Conservation (phyloP, 495 filamentous ascomycete species). For the Trichocladium antarcticum region DNA sequence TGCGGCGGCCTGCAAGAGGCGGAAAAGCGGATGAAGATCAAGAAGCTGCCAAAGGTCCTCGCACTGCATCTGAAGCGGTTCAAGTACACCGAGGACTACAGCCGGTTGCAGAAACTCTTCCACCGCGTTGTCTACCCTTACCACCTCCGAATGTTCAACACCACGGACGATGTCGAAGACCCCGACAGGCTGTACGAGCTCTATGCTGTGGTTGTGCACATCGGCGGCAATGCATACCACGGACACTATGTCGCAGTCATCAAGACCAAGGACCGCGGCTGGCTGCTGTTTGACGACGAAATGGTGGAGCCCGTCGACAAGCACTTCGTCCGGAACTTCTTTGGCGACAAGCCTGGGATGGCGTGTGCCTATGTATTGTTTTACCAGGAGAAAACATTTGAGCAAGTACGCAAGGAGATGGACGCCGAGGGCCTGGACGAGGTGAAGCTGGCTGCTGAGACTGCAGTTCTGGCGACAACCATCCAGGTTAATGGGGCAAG, state of each 20-base stretch:
- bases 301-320: slow-evolving; percentile 97
- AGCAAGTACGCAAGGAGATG: slow-evolving; percentile 70
- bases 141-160: slow-evolving; percentile 93
- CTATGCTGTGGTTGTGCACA: slow-evolving; percentile 97
- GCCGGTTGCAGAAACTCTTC: slow-evolving; percentile 89
- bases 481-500: slow-evolving; percentile 28
- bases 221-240: slow-evolving; percentile 95
- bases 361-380: slow-evolving; percentile 96
- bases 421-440: slow-evolving; percentile 68
- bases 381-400: slow-evolving; percentile 91
- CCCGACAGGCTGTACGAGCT: slow-evolving; percentile 91
- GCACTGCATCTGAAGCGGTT: slow-evolving; percentile 92
- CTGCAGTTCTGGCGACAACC: slow-evolving; percentile 43
- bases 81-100: slow-evolving; percentile 93
- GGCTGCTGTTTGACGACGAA: slow-evolving; percentile 95
- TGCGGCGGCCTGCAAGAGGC: slow-evolving; percentile 96
- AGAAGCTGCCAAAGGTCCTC: slow-evolving; percentile 80
- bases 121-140: slow-evolving; percentile 96
- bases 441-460: slow-evolving; percentile 44
- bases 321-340: slow-evolving; percentile 93
- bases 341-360: slow-evolving; percentile 80
- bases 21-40: slow-evolving; percentile 99
- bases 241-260: slow-evolving; percentile 96
- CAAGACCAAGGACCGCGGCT: slow-evolving; percentile 91
- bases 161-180: slow-evolving; percentile 91